These are phyloP conservation scores for Fusarium sp. DNA, from an alignment of 2,329 filamentous ascomycete genomes.

Conservation along the genomic window DNA sequence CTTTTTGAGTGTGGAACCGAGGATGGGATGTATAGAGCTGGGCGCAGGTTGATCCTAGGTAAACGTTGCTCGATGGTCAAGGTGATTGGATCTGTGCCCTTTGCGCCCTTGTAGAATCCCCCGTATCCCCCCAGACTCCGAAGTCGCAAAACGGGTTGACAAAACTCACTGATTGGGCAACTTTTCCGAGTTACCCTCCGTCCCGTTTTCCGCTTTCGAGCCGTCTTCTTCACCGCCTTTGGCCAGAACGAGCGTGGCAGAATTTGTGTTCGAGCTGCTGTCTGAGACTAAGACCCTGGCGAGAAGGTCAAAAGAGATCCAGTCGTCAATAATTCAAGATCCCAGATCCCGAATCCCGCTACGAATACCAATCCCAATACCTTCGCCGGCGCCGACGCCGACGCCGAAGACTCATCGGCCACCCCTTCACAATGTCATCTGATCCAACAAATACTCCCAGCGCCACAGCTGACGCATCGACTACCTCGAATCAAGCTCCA, in stretches of 20 bases:
- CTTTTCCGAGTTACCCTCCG: background rate
- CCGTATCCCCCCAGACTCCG: constrained; percentile 37
- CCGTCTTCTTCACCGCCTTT: constrained; percentile 38
- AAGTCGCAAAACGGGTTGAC: constrained; percentile 17
- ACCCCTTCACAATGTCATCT: constrained; percentile 38
- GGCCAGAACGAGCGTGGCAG: constrained; percentile 23
- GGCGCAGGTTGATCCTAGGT: constrained; percentile 33
- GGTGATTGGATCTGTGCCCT: constrained; percentile 43
- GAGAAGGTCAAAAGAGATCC: constrained; percentile 33
- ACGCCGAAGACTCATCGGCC: background rate
- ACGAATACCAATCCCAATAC: background rate
- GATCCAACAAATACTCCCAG: constrained; percentile 25
- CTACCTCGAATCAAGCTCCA: constrained; percentile 29
- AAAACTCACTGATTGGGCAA: background rate
- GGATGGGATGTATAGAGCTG: constrained; percentile 42
- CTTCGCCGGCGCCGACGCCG: constrained; percentile 1
- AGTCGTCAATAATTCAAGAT: constrained; percentile 6
- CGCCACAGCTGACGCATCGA: constrained; percentile 36
- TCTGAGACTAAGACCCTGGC: constrained; percentile 19
- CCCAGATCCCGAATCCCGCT: constrained; percentile 13
- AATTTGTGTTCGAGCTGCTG: constrained; percentile 27
- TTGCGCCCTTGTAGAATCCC: constrained; percentile 19
- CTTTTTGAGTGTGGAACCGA: constrained; percentile 43
- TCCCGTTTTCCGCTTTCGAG: background rate
- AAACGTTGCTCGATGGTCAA: constrained; percentile 34